phyloP scores from a whole-genome alignment of 768 basidiomycete species.

The Ramaria sp. region DNA sequence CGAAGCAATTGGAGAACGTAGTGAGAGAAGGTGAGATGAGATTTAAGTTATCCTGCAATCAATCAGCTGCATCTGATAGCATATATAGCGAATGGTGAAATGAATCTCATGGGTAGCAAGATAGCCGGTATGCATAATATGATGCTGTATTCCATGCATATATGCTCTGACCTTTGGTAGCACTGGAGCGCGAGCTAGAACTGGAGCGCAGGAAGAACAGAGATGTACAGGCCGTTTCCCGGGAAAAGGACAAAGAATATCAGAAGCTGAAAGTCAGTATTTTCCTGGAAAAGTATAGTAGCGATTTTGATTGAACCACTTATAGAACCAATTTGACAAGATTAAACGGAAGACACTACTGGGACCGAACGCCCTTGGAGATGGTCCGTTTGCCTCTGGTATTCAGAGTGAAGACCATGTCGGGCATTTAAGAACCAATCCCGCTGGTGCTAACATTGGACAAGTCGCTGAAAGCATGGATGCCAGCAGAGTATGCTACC shows the following conservation, averaged over 20 bases:
- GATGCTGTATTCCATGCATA: no score
- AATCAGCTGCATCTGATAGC: not conserved
- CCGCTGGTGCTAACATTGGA: not conserved
- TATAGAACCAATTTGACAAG: conserved; percentile 66
- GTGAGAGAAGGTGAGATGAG: conserved; percentile 63
- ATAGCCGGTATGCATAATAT: conserved; percentile 36
- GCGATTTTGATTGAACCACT: not conserved
- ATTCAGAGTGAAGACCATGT: not conserved
- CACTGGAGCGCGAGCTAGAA: conserved; percentile 72
- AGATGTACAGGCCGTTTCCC: conserved; percentile 61
- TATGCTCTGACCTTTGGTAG: conserved; percentile 23
- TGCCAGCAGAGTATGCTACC: conserved; percentile 39
- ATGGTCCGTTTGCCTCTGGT: not conserved
- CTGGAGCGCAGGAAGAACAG: conserved; percentile 63
- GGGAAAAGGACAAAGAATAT: conserved; percentile 79
- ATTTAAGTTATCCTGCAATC: not conserved
- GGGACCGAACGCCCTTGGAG: conserved; percentile 23
- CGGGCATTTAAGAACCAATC: not conserved
- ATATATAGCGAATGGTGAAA: conserved; percentile 61
- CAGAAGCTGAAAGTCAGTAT: conserved; percentile 65
- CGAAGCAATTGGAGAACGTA: conserved; percentile 80
- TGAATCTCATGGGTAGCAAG: conserved; percentile 59
- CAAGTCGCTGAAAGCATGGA: conserved; percentile 49
- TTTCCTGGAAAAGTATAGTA: not conserved
- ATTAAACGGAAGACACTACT: conserved; percentile 74